Evolutionary conservation across 2,329 filamentous ascomycete genomes (phyloP), one percentile per base, ranked within the genome.

Genomic region (Pseudogymnoascus pannorum): DNA sequence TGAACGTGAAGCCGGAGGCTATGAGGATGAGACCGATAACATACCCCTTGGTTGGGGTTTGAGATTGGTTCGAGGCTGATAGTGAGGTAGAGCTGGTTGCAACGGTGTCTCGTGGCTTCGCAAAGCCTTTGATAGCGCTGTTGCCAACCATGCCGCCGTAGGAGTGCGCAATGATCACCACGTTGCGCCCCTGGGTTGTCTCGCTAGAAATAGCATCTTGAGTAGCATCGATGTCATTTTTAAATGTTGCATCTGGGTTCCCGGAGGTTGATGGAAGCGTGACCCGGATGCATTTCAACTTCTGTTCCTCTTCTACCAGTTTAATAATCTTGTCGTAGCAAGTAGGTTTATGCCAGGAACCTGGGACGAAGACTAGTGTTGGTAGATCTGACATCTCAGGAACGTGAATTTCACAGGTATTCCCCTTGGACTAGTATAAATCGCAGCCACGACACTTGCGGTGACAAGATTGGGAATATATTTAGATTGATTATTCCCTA

Each of bases 141-240:
- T 73, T 71, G 14, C 74, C 64, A 16, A 70, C 24, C 42, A 51
- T 69, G 29, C 76, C 75, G n/a, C 76, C 77, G 59, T 78, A 79
- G 0, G 76, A 78, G 62, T 78, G 77, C 3, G 72, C 72, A 9
- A 78, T 66, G 5, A 79, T 69, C 4, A 79, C 67, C 0, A 78
- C 76, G 62, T 78, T 66, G 26, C 68, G 69, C 2, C 73, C 74
- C n/a, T 71, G 64, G 14, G 65, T 67, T 16, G 68, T 72, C 48
- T 76, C 70, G 36, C 62, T 61, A 22, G 66, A 63, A 31, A 76
- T 71, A 4, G 66, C 66, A 16, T 65, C 68, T 33, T 73, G 72
- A 16, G 74, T 72, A 3, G 66, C 72, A 29, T 73, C 70, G 20
- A 76, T 67, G 63, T 77, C 75, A 62, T 75, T 71, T 62, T 73